A percentile compares a stretch with the other conserved stretches of the same genome.
Evolutionary conservation across 2,329 filamentous ascomycete species (phyloP).

Genomic region (Aureobasidium lini): DNA sequence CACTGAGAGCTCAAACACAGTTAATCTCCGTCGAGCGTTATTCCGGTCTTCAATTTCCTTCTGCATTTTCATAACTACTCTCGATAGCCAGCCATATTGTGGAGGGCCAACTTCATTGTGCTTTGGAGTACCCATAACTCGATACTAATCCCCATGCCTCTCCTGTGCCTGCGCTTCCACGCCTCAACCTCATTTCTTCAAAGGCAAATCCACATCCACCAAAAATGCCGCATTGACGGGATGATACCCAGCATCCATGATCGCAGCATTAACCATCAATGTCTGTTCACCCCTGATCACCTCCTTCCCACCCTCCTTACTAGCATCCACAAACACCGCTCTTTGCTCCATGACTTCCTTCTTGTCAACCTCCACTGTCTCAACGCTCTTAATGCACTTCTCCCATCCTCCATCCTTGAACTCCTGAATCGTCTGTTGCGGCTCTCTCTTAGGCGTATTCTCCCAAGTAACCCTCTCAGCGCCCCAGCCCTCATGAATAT

Average conservation of each 20-base stretch:
- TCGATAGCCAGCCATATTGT: too few relatives aligned
- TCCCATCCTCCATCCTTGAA: slow-evolving; percentile 17
- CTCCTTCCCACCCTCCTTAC: slow-evolving; percentile 17
- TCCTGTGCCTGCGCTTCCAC: background rate
- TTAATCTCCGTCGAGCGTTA: too few relatives aligned
- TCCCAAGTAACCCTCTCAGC: slow-evolving; percentile 36
- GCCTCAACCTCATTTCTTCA: background rate
- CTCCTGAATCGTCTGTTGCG: slow-evolving; percentile 30
- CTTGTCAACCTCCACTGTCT: slow-evolving; percentile 14
- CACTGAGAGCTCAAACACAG: too few relatives aligned
- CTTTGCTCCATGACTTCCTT: slow-evolving; percentile 21
- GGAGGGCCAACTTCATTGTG: too few relatives aligned
- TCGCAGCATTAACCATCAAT: slow-evolving; percentile 51
- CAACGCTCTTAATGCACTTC: slow-evolving; percentile 17
- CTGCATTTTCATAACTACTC: too few relatives aligned
- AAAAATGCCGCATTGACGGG: slow-evolving; percentile 49
- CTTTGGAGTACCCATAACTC: background rate
- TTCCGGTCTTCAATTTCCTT: too few relatives aligned
- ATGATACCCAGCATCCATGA: slow-evolving; percentile 44
- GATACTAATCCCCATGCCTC: background rate
- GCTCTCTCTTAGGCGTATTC: slow-evolving; percentile 24
- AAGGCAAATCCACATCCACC: slow-evolving; percentile 44
- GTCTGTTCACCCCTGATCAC: slow-evolving; percentile 45
- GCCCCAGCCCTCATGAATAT: slow-evolving; percentile 53
- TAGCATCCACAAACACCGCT: slow-evolving; percentile 27